Evolutionary conservation across 306 rosid species (phyloP), one percentile per base, ranked within the genome.

Genomic region (Glycine tomentella): DNA sequence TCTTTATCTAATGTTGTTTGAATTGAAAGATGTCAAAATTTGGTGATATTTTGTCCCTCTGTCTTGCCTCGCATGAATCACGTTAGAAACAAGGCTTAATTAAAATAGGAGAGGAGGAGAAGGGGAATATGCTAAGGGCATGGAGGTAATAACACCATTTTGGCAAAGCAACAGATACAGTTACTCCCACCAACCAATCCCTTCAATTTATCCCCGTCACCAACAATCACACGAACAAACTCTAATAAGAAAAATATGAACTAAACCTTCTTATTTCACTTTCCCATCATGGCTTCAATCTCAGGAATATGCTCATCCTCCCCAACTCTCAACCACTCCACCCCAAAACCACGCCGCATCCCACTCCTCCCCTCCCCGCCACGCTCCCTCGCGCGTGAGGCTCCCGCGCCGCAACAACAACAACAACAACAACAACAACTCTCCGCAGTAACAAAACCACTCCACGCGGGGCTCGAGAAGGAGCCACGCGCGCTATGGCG

Each of bases 141-240:
- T 0, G 9, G 4, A 33, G 2, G 69, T 63, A 63, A 63, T 63
- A 33, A 63, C 44, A 20, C 11, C 16, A 63, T 33, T 11, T 63
- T 33, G 5, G 88, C 69, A 81, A 86, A 20, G 20, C 20, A 20
- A 20, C 20, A 20, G 20, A 20, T 20, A 20, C 20, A 20, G 20
- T 20, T 20, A 20, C 20, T 20, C 20, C 20, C 20, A 20, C 20
- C 20, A 20, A 20, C 52, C 44, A 81, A 56, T 70, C 72, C 33
- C 34, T 8, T 73, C 51, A 61, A 20, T 25, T 25, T 79, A 73
- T 49, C 68, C 68, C n/a, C 38, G 68, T 62, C 62, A 69, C 70
- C 77, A 72, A 15, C 69, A 70, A 49, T 67, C 80, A 25, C 31
- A 25, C 31, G 1, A 25, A 25, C 31, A 25, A 25, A 25, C 31